These are phyloP conservation scores for Halophytophthora batemanensis DNA, from an alignment of 352 stramenopile genomes.

Conservation along the genomic window DNA sequence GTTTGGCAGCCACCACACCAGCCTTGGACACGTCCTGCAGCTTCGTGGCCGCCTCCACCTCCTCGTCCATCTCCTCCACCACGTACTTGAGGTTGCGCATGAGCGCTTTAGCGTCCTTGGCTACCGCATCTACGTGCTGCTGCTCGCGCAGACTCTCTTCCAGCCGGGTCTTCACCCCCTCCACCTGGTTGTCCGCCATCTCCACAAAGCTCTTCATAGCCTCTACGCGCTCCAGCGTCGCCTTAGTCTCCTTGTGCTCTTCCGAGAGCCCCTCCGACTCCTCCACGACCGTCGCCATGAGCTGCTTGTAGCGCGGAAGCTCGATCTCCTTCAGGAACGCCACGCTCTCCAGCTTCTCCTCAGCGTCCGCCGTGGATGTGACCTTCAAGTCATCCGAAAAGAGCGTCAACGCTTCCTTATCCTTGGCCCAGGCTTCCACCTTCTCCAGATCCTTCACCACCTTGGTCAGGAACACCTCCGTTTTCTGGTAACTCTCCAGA, in stretches of 20 bases:
- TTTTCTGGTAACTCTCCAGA: constrained; percentile 81
- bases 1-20: constrained; percentile 60
- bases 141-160: constrained; percentile 57
- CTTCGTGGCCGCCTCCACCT: constrained; percentile 75
- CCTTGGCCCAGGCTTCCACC: constrained; percentile 77
- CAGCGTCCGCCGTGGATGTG: constrained; percentile 57
- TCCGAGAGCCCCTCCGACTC: constrained; percentile 61
- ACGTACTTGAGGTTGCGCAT: constrained; percentile 89
- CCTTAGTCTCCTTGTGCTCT: constrained; percentile 66
- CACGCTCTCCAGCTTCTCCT: constrained; percentile 84
- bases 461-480: constrained; percentile 74
- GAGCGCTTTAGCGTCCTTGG: constrained; percentile 83
- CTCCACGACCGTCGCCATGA: constrained; percentile 63
- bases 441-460: constrained; percentile 87
- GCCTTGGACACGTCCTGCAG: constrained; percentile 68
- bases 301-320: constrained; percentile 78
- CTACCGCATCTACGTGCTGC: constrained; percentile 72
- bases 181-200: constrained; percentile 69
- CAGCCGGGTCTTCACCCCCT: constrained; percentile 56
- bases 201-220: constrained; percentile 73
- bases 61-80: constrained; percentile 87
- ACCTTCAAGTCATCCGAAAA: constrained; percentile 59
- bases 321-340: constrained; percentile 82
- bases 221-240: constrained; percentile 69
- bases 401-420: constrained; percentile 67